phyloP scores from a whole-genome alignment of 192 early-diverging fungal genomes.

The Spizellomyces punctatus region DNA sequence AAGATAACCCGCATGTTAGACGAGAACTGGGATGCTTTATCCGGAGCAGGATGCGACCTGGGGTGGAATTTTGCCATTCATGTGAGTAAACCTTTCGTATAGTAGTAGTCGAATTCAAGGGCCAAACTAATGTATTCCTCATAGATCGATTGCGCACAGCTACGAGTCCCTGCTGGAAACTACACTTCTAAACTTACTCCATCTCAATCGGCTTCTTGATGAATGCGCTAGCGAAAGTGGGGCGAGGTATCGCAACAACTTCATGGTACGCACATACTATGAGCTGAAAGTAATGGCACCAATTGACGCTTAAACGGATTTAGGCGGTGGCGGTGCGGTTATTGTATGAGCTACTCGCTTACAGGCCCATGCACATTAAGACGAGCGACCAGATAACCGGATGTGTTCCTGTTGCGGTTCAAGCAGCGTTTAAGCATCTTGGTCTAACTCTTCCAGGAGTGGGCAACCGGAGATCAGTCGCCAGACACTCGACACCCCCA shows the following conservation, averaged over 20 bases:
- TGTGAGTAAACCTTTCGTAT: background rate
- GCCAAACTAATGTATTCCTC: too few species aligned
- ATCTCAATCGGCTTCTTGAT: conserved; percentile 23
- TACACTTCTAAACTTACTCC: conserved; percentile 11
- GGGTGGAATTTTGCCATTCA: conserved; percentile 9
- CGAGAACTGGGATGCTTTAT: conserved; percentile 19
- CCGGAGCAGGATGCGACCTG: conserved; percentile 17
- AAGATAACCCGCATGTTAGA: background rate
- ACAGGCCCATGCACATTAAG: too few species aligned
- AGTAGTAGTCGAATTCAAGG: background rate
- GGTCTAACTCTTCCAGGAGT: background rate
- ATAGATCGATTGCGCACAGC: background rate
- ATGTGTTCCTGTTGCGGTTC: background rate
- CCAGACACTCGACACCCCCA: too few species aligned
- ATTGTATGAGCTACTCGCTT: conserved; percentile 10
- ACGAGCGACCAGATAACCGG: too few species aligned
- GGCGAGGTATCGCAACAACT: conserved; percentile 15
- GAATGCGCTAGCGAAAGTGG: conserved; percentile 17
- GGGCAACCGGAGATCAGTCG: too few species aligned
- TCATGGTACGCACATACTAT: conserved; percentile 18
- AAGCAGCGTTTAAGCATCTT: background rate
- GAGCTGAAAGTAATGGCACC: background rate
- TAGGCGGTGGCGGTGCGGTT: conserved; percentile 13
- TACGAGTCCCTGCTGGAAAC: conserved; percentile 6
- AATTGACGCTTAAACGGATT: background rate